A percentile compares a stretch with the other conserved stretches of the same genome.
These are phyloP conservation scores for Teratosphaeria gauchensis DNA, from an alignment of 2,329 filamentous ascomycete genomes.

Conservation along the genomic window DNA sequence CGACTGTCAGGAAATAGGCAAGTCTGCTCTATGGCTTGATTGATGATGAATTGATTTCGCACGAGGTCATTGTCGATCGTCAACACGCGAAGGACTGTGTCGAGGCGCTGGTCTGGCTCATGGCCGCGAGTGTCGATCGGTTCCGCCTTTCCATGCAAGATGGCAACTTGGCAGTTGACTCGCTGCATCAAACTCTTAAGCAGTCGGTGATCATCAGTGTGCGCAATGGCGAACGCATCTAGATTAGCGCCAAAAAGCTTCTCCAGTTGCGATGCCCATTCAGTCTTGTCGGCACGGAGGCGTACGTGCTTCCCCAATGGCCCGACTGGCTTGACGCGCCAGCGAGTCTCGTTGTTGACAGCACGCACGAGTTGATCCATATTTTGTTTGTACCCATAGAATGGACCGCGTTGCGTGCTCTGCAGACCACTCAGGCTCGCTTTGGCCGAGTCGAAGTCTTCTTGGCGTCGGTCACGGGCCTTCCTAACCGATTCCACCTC, in stretches of 20 bases:
- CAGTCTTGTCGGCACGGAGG: constrained; percentile 54
- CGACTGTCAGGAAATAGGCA: constrained; percentile 61
- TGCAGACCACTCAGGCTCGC: constrained; percentile 43
- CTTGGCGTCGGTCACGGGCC: constrained; percentile 19
- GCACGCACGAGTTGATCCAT: constrained; percentile 55
- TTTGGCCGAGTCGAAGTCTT: constrained; percentile 35
- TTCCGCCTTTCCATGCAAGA: constrained; percentile 54
- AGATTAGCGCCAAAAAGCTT: constrained; percentile 60
- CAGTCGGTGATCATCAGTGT: constrained; percentile 62
- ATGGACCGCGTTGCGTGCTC: constrained; percentile 48
- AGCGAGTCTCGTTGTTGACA: constrained; percentile 62
- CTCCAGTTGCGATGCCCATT: constrained; percentile 79
- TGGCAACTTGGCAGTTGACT: constrained; percentile 40
- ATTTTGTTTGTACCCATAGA: constrained; percentile 52
- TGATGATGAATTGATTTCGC: constrained; percentile 74
- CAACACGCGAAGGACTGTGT: constrained; percentile 71
- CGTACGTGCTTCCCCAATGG: constrained; percentile 72
- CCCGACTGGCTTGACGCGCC: constrained; percentile 65
- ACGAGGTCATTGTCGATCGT: constrained; percentile 71
- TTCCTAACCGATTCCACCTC: constrained; percentile 4
- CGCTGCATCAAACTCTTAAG: constrained; percentile 57
- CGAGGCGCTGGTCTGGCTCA: constrained; percentile 57
- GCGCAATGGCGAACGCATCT: constrained; percentile 72
- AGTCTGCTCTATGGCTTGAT: constrained; percentile 71
- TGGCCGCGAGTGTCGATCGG: constrained; percentile 51